Conservation (phyloP, 805 yeast genomes). For the Kuraishia cidri region DNA sequence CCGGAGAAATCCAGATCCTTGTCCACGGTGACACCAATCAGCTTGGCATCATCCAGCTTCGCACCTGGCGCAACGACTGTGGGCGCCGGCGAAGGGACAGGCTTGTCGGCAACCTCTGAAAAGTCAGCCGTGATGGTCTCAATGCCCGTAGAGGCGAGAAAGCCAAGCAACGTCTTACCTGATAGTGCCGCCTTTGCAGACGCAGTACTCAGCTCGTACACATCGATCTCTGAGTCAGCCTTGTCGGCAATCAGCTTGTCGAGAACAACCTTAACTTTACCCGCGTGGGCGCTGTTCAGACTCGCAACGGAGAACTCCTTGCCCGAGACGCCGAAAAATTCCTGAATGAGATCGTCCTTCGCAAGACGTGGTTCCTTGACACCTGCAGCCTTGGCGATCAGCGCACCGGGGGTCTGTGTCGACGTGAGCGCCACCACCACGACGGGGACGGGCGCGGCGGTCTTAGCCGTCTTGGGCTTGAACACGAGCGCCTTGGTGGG, state of each 20-base stretch:
- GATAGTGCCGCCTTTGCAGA: conserved; percentile 41
- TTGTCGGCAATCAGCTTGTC: conserved; percentile 39
- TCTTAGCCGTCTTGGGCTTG: conserved; percentile 86
- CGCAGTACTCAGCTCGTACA: conserved; percentile 36
- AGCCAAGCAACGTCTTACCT: conserved; percentile 36
- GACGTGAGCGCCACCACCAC: conserved; percentile 67
- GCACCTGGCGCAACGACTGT: conserved; percentile 27
- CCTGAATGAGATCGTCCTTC: conserved; percentile 65
- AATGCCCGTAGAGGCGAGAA: conserved; percentile 38
- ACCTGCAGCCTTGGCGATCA: conserved; percentile 56
- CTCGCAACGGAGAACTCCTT: conserved; percentile 56
- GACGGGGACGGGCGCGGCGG: conserved; percentile 71
- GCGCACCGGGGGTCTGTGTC: conserved; percentile 60
- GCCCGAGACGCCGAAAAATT: conserved; percentile 48
- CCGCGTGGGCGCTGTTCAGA: conserved; percentile 36
- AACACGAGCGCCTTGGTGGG: conserved; percentile 73
- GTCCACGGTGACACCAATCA: conserved; percentile 94
- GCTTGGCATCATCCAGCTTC: conserved; percentile 73
- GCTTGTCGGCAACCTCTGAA: conserved; percentile 29
- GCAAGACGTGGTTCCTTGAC: conserved; percentile 87
- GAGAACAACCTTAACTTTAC: conserved; percentile 50
- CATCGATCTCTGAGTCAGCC: conserved; percentile 34
- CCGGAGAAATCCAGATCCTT: conserved; percentile 87
- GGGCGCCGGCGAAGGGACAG: conserved; percentile 29
- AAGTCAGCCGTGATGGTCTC: conserved; percentile 49